These are phyloP conservation scores for Hygrocybe coccinea DNA, from an alignment of 768 basidiomycete species.

Conservation along the genomic window DNA sequence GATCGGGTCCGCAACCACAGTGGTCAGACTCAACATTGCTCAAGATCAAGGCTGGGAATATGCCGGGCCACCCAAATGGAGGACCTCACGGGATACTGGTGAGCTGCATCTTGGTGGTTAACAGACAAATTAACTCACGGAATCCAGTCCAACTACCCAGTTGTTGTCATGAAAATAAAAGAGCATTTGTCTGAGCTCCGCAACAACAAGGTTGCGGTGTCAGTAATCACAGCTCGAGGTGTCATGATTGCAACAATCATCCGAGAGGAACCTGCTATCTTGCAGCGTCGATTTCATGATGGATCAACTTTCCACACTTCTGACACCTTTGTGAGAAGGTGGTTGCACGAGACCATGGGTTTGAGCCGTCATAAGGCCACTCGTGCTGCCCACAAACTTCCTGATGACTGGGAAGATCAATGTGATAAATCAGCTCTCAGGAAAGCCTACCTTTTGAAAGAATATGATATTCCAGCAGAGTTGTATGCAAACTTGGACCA, in stretches of 20 bases:
- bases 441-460: slow-evolving; percentile 23
- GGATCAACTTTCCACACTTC: slow-evolving; percentile 20
- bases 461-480: slow-evolving; percentile 26
- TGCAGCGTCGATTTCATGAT: slow-evolving; percentile 6
- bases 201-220: slow-evolving; percentile 14
- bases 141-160: not conserved
- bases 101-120: not conserved
- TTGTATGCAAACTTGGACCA: slow-evolving; percentile 36
- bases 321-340: slow-evolving; percentile 22
- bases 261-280: slow-evolving; percentile 7
- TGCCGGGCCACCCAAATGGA: slow-evolving; percentile 12
- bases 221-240: slow-evolving; percentile 16
- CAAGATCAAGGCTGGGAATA: slow-evolving; percentile 4
- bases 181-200: slow-evolving; percentile 13
- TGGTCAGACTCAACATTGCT: slow-evolving; percentile 2
- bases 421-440: slow-evolving; percentile 22
- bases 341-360: slow-evolving; percentile 17
- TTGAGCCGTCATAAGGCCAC: slow-evolving; percentile 16
- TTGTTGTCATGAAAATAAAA: slow-evolving; percentile 15
- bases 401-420: slow-evolving; percentile 19
- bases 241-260: slow-evolving; percentile 21
- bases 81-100: slow-evolving; percentile 10
- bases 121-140: not conserved
- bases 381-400: slow-evolving; percentile 20
- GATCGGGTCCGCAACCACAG: not conserved